Base-by-base conservation (phyloP, 2,329 filamentous ascomycete genomes). In the Tolypocladium ophioglossoides region DNA sequence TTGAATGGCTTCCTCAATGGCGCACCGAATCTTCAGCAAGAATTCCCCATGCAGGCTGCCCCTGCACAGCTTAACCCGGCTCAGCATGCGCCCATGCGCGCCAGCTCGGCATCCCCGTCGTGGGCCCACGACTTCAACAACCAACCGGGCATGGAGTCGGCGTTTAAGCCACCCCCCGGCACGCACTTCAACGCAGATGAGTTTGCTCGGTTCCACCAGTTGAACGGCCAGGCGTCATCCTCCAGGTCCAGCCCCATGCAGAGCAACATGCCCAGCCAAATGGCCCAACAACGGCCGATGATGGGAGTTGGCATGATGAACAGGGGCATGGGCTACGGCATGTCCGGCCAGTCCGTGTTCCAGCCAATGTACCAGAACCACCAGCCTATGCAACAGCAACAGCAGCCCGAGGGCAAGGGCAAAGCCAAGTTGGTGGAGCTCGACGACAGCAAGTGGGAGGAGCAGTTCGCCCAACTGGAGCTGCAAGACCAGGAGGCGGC, bases 351-450 rank as follows among this genome's bases (percentile, higher is more conserved):
- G 58, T 72, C 77, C 56, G 85, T 86, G 76, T 77, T 75, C 61
- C 72, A 77, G 62, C 63, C 72, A 64, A 72, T 79, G 74, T 71
- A 75, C 58, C 69, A 74, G 56, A 68, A 68, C 37, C 71, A 74
- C 54, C 65, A 76, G 64, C 74, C 73, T 58, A 67, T 74, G 59
- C 75, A 75, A 61, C 72, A 75, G 54, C 71, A 73, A 62, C 75
- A 74, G 62, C 72, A 74, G 55, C 70, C 72, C 52, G 77, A 81
- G 59, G 76, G 72, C 51, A 87, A 91, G 70, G 89, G 87, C 56
- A 97, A 97, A 69, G 91, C 88, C 40, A 95, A 95, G 71, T 83
- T 97, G 73, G 86, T 97, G 14, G 94, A 97, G 73, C 80, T 97
- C 27, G 90, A 96, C 67, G 92, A 99, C 63, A 77, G 86, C 65